Evolutionary conservation across 805 yeast genomes (phyloP), one percentile per base, ranked within the genome.

Genomic region (Starmera dryadoides): DNA sequence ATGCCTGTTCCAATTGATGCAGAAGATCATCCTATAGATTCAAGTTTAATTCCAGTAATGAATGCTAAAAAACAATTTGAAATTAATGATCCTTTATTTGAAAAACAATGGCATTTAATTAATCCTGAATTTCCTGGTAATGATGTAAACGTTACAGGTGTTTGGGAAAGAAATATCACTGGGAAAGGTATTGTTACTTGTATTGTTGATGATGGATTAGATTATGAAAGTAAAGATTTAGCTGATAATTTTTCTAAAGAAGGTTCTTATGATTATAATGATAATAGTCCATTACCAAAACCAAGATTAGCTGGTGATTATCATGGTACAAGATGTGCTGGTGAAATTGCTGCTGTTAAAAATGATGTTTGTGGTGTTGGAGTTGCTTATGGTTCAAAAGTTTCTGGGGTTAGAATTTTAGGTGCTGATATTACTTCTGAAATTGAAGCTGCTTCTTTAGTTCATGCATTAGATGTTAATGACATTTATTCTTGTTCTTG

Each of bases 321-420:
- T 50, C 98, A 93, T 59, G 98, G 98, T 6, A 93, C 98, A 0
- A 68, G 98, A 47, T 93, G 98, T 66, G 98, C 98, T 2, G 98
- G 96, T 30, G 98, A 93, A 60, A 84, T 93, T 41, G 97, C 96
- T 0, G 93, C 81, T 3, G 88, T 77, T 38, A 66, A 68, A 38
- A 91, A 93, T 58, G 83, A 77, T 23, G 81, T 70, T 17, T 93
- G 98, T 63, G 98, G 98, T n/a, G 72, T 93, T 6, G 98, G 98
- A 34, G 95, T 89, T n/a, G 98, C 97, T 0, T 88, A 76, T 51
- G 76, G 77, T 41, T 78, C 96, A 4, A 76, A 81, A 51, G 95
- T 93, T 3, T 73, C 96, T 2, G 98, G 98, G 0, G 75, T 93
- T 26, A 75, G 98, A 39, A 91, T 93, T 42, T 70, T 93, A 34